Base-by-base conservation (phyloP, 176 grass and related monocot genomes). In the Leersia perrieri region DNA sequence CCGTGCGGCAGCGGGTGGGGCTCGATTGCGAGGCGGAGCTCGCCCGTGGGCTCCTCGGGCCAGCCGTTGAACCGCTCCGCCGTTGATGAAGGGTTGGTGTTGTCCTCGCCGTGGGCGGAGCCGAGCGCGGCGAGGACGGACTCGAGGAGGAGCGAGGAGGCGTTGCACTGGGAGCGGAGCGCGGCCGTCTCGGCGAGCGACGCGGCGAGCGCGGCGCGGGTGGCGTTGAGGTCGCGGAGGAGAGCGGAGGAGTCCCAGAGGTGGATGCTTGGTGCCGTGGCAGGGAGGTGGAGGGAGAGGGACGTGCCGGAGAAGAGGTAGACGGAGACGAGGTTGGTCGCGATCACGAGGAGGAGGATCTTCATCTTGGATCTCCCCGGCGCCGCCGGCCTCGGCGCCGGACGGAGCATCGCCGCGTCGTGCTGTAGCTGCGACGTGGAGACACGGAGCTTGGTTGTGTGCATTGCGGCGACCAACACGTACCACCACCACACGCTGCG, bases 241-340 rank as follows among this genome's bases (percentile, higher is more conserved):
- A 94, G 89, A 9, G 66, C 83, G 5, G 83, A 66, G 14, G 89
- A 90, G 64, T 92, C 83, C 85, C 87, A 97, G 22, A 97, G 80
- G 86, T 97, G 90, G 88, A 93, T 87, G 42, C 83, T 81, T 3
- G 84, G 94, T 9, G 94, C 91, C 3, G 85, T 66, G 20, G 77
- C 86, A 3, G 94, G 91, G 64, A 87, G 42, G 42, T 81, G 77
- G 69, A 93, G 63, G 45, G 81, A 77, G 33, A 97, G 58, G 22
- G 89, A 85, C 73, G 86, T 71, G 47, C 88, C 94, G 15, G 94
- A 87, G 86, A 97, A 97, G 68, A 97, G 76, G 68, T 97, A 97
- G 8, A 93, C 87, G 2, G 94, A 93, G 53, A 91, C 47, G 45
- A 97, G 73, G 82, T 93, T 97, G 51, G 94, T 91, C 53, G 88